phyloP scores from a whole-genome alignment of 805 yeast species.

The Candida incommunis region DNA sequence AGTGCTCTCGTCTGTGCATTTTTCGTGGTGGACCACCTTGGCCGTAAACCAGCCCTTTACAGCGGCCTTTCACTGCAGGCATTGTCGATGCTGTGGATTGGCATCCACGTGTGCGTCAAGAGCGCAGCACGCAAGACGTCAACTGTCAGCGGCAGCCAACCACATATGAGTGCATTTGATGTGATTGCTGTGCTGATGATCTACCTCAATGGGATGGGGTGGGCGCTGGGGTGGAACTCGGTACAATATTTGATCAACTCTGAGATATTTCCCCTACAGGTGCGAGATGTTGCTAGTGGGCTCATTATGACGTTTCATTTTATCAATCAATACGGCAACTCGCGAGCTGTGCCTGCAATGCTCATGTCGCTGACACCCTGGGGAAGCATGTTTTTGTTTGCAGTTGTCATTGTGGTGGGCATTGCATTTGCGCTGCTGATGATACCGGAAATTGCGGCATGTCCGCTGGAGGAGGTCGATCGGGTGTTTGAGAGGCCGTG shows the following conservation, averaged over 20 bases:
- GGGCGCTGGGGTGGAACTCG: constrained; percentile 47
- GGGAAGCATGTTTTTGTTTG: constrained; percentile 41
- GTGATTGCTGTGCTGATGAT: constrained; percentile 37
- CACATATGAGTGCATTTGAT: constrained; percentile 20
- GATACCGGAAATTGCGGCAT: constrained; percentile 37
- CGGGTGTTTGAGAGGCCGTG: constrained; percentile 40
- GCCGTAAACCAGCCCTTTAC: constrained; percentile 36
- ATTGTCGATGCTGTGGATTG: constrained; percentile 30
- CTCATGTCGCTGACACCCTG: constrained; percentile 29
- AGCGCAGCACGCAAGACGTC: constrained; percentile 25
- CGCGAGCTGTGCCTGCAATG: constrained; percentile 42
- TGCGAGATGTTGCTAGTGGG: constrained; percentile 36
- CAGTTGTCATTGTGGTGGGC: constrained; percentile 28
- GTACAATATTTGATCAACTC: constrained; percentile 41
- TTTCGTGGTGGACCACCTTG: constrained; percentile 38
- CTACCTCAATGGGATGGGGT: constrained; percentile 37
- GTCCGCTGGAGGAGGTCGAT: constrained; percentile 38
- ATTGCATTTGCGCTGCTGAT: constrained; percentile 35
- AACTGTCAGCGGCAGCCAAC: too few relatives aligned
- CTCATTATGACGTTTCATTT: constrained; percentile 42
- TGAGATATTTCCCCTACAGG: constrained; percentile 38
- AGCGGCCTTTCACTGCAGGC: constrained; percentile 34
- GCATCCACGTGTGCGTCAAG: constrained; percentile 30
- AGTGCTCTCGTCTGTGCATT: constrained; percentile 37
- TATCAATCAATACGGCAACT: constrained; percentile 42